phyloP scores from a whole-genome alignment of 768 basidiomycete species.

The Candolleomyces eurysporus region DNA sequence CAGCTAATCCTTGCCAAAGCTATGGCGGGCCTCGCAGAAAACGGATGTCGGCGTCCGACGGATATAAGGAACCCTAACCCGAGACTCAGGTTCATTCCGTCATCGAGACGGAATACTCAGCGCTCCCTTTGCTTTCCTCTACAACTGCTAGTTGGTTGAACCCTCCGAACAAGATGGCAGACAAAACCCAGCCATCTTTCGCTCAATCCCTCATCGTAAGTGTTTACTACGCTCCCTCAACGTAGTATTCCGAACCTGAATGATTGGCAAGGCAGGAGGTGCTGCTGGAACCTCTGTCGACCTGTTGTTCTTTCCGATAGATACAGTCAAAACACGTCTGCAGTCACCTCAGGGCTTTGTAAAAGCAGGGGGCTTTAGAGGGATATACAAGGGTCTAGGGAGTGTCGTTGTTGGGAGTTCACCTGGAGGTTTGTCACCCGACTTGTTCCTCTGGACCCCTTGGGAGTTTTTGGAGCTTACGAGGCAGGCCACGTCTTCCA shows the following conservation, averaged over 20 bases:
- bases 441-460: background rate
- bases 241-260: background rate
- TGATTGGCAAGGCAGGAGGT: constrained; percentile 68
- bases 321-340: constrained; percentile 94
- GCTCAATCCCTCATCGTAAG: constrained; percentile 2
- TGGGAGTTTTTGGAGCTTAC: background rate
- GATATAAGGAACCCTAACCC: no score
- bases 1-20: no score
- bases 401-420: constrained; percentile 95
- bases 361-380: constrained; percentile 81
- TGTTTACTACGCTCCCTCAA: background rate
- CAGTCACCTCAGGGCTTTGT: constrained; percentile 88
- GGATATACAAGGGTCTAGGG: constrained; percentile 91
- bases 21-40: no score
- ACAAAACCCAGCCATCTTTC: background rate
- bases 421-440: constrained; percentile 69
- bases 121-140: no score
- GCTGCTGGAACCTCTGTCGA: constrained; percentile 93
- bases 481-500: background rate
- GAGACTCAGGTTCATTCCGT: no score
- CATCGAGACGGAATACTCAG: no score
- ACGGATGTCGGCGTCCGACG: no score
- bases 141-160: no score
- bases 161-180: background rate
- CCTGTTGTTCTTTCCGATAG: constrained; percentile 93